These are phyloP conservation scores for Jaenimonas drosophilae DNA, from an alignment of 208 protist genomes.

Conservation along the genomic window DNA sequence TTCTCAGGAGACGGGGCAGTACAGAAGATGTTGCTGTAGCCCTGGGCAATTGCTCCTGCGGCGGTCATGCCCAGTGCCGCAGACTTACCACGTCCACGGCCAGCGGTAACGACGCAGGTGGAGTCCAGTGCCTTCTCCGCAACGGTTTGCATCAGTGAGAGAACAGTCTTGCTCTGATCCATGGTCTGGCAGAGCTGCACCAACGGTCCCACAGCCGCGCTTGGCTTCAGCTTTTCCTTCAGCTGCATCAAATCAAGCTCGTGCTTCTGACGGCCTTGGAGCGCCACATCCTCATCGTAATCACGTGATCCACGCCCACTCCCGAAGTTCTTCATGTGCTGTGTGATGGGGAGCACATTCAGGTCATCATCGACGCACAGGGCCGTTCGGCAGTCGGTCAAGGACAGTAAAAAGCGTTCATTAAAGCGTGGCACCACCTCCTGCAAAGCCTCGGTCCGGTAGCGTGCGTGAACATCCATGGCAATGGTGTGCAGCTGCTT, in stretches of 20 bases:
- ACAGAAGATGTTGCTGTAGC: constrained; percentile 99
- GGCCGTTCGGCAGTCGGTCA: constrained; percentile 91
- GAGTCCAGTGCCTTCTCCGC: constrained; percentile 94
- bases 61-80: constrained; percentile 93
- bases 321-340: constrained; percentile 58
- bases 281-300: constrained; percentile 55
- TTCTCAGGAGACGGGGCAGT: constrained; percentile 97
- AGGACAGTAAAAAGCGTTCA: constrained; percentile 98
- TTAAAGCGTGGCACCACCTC: constrained; percentile 98
- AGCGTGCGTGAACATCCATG: constrained; percentile 98
- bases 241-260: constrained; percentile 70
- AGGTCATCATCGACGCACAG: constrained; percentile 98
- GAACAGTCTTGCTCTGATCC: constrained; percentile 96
- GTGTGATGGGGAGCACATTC: constrained; percentile 97
- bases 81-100: constrained; percentile 97
- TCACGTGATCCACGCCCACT: no score
- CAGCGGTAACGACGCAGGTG: constrained; percentile 96
- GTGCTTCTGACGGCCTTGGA: constrained; percentile 71
- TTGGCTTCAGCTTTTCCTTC: constrained; percentile 73
- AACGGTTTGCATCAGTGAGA: constrained; percentile 96
- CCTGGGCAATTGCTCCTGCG: constrained; percentile 93
- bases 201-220: constrained; percentile 84
- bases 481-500: constrained; percentile 97
- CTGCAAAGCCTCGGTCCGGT: constrained; percentile 73
- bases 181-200: constrained; percentile 90